A percentile compares a stretch with the other conserved stretches of the same genome.
These are phyloP conservation scores for Nicotiana otophora DNA, from an alignment of 257 asterid genomes.

Conservation along the genomic window DNA sequence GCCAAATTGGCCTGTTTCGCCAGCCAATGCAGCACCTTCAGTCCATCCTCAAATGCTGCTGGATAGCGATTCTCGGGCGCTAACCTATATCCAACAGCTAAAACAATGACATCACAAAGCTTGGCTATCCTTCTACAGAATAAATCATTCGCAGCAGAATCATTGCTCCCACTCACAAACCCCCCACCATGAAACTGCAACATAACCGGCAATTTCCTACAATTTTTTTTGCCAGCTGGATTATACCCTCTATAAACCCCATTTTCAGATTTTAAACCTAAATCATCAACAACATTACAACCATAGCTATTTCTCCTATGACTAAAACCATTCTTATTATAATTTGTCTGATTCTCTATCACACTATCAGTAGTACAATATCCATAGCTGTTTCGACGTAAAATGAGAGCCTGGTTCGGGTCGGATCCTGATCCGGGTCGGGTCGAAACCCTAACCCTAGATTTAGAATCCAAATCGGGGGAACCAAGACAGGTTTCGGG, in stretches of 20 bases:
- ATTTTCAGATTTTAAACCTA: constrained; percentile 25
- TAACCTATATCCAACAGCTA: constrained; percentile 87
- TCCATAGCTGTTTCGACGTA: constrained; percentile 55
- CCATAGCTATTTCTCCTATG: constrained; percentile 59
- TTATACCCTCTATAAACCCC: constrained; percentile 64
- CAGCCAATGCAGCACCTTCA: constrained; percentile 83
- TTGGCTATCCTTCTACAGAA: constrained; percentile 78
- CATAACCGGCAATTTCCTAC: constrained; percentile 61
- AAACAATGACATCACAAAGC: constrained; percentile 74
- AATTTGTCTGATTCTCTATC: not conserved
- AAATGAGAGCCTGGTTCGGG: not conserved
- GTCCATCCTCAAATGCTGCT: constrained; percentile 84
- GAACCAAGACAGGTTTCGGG: constrained; percentile 65
- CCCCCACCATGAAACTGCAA: constrained; percentile 95
- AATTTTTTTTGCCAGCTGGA: constrained; percentile 36
- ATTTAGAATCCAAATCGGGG: constrained; percentile 24
- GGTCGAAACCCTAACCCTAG: constrained; percentile 3
- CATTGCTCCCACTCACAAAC: constrained; percentile 80
- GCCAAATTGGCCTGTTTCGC: constrained; percentile 91
- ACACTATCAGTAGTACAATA: constrained; percentile 8
- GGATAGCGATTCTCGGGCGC: constrained; percentile 88
- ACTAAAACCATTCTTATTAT: not conserved
- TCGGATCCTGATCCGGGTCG: constrained; percentile 27
- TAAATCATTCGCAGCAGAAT: constrained; percentile 74
- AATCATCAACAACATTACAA: constrained; percentile 31